Evolutionary conservation across 164 flowering plant species (phyloP).

Genomic region (Sedum album): DNA sequence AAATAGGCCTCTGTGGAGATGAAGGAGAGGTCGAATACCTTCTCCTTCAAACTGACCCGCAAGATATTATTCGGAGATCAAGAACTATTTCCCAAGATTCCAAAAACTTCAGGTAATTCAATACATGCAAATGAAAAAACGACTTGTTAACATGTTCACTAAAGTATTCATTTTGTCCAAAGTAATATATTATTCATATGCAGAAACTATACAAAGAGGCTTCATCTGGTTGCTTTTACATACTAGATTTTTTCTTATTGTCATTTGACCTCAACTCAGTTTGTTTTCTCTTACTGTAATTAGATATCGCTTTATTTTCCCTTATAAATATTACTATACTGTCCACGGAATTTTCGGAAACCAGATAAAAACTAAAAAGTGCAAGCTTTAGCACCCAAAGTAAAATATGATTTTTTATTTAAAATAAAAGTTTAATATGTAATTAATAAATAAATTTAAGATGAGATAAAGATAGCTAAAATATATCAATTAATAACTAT

Average conservation of each 20-base stretch:
- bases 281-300: too few species aligned
- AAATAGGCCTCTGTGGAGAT: constrained; percentile 58
- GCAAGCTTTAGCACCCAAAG: neutral
- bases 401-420: neutral
- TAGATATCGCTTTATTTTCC: neutral
- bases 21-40: constrained; percentile 65
- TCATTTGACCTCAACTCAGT: neutral
- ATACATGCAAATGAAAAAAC: neutral
- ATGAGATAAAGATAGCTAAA: too few species aligned
- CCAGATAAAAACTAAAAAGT: too few species aligned
- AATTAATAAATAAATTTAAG: too few species aligned
- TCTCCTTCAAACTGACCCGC: constrained; percentile 37
- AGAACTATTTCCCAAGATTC: constrained; percentile 36
- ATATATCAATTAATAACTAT: too few species aligned
- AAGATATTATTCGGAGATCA: constrained; percentile 26
- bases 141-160: neutral
- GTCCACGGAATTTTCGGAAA: too few species aligned
- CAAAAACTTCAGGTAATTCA: constrained; percentile 38
- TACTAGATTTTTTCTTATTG: neutral
- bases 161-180: neutral
- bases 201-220: neutral
- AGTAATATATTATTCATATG: neutral
- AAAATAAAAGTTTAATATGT: too few species aligned
- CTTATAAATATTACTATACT: neutral
- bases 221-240: neutral